phyloP scores from a whole-genome alignment of 495 filamentous ascomycete genomes.

The Cryomyces minteri region DNA sequence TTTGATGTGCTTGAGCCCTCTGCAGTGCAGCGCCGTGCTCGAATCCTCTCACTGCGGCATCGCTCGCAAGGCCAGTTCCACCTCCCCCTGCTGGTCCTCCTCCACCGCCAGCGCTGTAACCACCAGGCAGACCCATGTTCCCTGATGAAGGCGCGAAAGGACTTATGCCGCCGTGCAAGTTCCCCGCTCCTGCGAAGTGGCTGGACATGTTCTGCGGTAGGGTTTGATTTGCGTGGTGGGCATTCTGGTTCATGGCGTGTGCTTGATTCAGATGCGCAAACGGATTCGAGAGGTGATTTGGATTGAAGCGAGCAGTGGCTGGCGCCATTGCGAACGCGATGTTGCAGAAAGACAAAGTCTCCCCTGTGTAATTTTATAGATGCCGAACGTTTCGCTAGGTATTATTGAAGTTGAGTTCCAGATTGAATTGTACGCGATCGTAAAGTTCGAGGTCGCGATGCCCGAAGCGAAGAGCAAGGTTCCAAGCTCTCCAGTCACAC shows the following conservation, averaged over 20 bases:
- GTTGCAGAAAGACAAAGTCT: no score
- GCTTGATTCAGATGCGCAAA: slow-evolving; percentile 25
- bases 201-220: background rate
- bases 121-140: no score
- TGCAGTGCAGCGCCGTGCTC: slow-evolving; percentile 60
- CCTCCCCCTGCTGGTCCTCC: slow-evolving; percentile 48
- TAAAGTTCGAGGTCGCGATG: no score
- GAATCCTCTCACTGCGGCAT: slow-evolving; percentile 75
- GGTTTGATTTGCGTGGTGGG: background rate
- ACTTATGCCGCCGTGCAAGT: background rate
- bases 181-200: background rate
- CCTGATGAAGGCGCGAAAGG: no score
- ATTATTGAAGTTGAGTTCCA: no score
- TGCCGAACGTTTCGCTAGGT: no score
- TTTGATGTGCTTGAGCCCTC: slow-evolving; percentile 22
- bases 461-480: no score
- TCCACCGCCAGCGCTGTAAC: slow-evolving; percentile 5
- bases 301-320: slow-evolving; percentile 11
- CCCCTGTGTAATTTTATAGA: no score
- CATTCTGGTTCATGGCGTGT: background rate
- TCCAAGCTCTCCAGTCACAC: no score
- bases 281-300: slow-evolving; percentile 37
- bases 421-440: no score
- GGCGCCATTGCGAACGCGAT: background rate
- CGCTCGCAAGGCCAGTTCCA: slow-evolving; percentile 72